These are phyloP conservation scores for Huntiella bhutanensis DNA, from an alignment of 2,329 filamentous ascomycete species.

Conservation along the genomic window DNA sequence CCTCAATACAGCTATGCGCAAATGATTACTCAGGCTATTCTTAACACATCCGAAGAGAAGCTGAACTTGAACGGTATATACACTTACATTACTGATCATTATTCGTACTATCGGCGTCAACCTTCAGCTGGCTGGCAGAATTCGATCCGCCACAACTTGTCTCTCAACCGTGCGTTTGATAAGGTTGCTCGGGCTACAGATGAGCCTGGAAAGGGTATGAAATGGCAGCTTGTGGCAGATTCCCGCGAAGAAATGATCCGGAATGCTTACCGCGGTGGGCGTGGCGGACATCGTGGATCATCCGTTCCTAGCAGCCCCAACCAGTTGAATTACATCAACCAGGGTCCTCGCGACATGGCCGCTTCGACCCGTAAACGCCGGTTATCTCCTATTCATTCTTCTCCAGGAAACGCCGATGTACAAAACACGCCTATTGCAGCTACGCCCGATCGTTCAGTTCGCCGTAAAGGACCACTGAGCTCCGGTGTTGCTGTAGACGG, in stretches of 20 bases:
- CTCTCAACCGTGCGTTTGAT: conserved; percentile 82
- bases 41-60: conserved; percentile 71
- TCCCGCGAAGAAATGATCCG: conserved; percentile 74
- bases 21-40: conserved; percentile 89
- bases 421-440: conserved; percentile 31
- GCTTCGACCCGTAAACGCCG: conserved; percentile 37
- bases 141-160: conserved; percentile 90
- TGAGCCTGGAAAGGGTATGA: conserved; percentile 97
- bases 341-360: conserved; percentile 37
- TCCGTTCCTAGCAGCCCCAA: conserved; percentile 51
- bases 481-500: conserved; percentile 32
- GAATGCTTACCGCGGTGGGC: conserved; percentile 42
- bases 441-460: conserved; percentile 33
- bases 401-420: conserved; percentile 21
- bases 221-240: conserved; percentile 84
- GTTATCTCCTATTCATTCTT: conserved; percentile 35
- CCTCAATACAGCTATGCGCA: conserved; percentile 93
- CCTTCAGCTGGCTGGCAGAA: conserved; percentile 80
- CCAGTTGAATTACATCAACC: conserved; percentile 41
- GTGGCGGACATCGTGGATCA: conserved; percentile 46
- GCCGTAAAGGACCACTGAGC: conserved; percentile 13
- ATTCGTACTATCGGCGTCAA: conserved; percentile 82
- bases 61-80: conserved; percentile 87
- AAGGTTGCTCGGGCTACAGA: conserved; percentile 85
- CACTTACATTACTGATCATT: conserved; percentile 74